A percentile compares a stretch with the other conserved stretches of the same genome.
These are phyloP conservation scores for Brassica hybrid DNA, from an alignment of 441 rosid genomes.

Conservation along the genomic window DNA sequence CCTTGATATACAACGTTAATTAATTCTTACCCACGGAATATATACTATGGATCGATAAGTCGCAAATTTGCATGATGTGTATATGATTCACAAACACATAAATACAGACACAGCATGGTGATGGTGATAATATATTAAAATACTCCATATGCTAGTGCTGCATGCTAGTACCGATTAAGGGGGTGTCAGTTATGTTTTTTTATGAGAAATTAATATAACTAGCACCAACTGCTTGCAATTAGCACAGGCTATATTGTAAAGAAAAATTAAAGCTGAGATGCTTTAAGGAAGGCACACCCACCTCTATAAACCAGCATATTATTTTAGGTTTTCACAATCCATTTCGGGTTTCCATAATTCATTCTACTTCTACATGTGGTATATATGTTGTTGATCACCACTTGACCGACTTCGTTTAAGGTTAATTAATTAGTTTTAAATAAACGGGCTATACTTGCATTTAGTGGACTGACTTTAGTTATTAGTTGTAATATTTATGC, in stretches of 20 bases:
- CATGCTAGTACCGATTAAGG: background rate
- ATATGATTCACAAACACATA: background rate
- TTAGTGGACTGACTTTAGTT: background rate
- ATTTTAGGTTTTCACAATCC: too few species aligned
- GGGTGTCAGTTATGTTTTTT: background rate
- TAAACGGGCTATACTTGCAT: background rate
- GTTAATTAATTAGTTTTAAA: background rate
- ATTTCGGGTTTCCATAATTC: background rate
- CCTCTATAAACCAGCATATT: background rate
- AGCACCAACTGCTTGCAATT: too few species aligned
- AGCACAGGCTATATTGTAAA: background rate
- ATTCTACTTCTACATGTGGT: background rate
- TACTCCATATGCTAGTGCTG: background rate
- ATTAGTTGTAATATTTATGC: background rate
- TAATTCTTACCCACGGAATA: too few species aligned
- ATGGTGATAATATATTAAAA: background rate
- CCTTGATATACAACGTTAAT: too few species aligned
- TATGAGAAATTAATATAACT: background rate
- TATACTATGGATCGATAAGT: background rate
- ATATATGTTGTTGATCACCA: too few species aligned
- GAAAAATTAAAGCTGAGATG: background rate
- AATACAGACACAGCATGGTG: too few species aligned
- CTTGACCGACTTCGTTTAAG: background rate
- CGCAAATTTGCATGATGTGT: background rate
- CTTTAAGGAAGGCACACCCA: background rate